phyloP scores from a whole-genome alignment of 768 basidiomycete genomes.

The Coprinopsis marcescibilis region DNA sequence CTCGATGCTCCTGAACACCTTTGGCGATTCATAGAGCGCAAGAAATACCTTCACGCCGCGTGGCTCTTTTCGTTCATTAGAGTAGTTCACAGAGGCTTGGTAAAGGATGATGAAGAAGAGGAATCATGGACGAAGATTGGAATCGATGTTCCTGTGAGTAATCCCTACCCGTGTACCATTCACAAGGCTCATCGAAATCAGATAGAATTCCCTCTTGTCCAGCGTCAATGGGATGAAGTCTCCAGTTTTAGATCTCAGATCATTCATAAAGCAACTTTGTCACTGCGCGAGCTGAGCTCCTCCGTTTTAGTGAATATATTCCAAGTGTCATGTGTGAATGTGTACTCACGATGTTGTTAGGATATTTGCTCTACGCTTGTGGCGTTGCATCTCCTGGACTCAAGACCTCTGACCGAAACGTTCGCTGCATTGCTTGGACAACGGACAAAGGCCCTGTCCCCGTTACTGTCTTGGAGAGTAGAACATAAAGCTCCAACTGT shows the following conservation, averaged over 20 bases:
- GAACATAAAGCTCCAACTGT: not conserved
- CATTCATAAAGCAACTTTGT: slow-evolving; percentile 78
- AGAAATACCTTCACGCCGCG: slow-evolving; percentile 74
- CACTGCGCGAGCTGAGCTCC: slow-evolving; percentile 53
- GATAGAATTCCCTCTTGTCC: slow-evolving; percentile 84
- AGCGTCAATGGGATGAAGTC: slow-evolving; percentile 91
- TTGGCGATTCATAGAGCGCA: slow-evolving; percentile 80
- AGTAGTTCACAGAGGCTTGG: slow-evolving; percentile 74
- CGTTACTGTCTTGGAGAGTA: slow-evolving; percentile 6
- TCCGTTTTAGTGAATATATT: not conserved
- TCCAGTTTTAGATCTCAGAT: slow-evolving; percentile 86
- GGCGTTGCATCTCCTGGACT: slow-evolving; percentile 85
- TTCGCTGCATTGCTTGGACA: slow-evolving; percentile 68
- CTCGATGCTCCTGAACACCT: slow-evolving; percentile 89
- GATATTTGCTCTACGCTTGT: slow-evolving; percentile 73
- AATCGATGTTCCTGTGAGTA: slow-evolving; percentile 56
- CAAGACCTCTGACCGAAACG: slow-evolving; percentile 70
- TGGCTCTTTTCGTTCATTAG: slow-evolving; percentile 85
- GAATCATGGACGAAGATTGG: slow-evolving; percentile 53
- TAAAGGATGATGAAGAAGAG: slow-evolving; percentile 61
- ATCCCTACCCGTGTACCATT: not conserved
- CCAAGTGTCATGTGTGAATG: not conserved
- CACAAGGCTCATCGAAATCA: slow-evolving; percentile 22
- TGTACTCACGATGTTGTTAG: slow-evolving; percentile 29
- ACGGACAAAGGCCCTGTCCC: slow-evolving; percentile 48